Percentiles rank a stretch among this genome's conserved stretches.
Conservation (phyloP, 2,329 filamentous ascomycete genomes). For the Sarocladium kiliense region DNA sequence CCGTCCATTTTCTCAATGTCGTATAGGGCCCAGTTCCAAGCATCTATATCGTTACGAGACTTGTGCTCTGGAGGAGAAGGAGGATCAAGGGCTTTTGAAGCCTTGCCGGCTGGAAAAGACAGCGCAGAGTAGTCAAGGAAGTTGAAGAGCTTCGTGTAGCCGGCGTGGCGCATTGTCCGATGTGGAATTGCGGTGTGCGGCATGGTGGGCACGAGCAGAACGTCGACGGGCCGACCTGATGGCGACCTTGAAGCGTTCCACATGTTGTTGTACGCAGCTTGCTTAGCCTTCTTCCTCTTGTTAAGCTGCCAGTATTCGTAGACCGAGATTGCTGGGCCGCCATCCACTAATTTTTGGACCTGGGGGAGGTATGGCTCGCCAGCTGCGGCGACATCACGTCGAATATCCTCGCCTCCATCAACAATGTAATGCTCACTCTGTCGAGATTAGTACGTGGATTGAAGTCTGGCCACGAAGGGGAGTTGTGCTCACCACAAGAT, state of each 20-base stretch:
- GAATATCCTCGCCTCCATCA: conserved; percentile 60
- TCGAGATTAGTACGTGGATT: not conserved
- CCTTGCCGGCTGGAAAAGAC: not conserved
- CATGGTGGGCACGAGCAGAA: conserved; percentile 29
- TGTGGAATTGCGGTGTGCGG: not conserved
- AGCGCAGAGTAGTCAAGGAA: not conserved
- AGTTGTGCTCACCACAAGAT: not conserved
- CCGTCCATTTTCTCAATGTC: not conserved
- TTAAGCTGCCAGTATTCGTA: conserved; percentile 66
- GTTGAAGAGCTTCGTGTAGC: not conserved
- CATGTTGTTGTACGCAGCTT: conserved; percentile 46
- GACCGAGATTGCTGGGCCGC: conserved; percentile 49
- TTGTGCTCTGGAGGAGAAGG: not conserved
- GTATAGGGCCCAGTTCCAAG: not conserved
- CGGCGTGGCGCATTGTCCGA: not conserved
- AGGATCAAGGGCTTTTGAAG: not conserved
- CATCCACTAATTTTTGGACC: conserved; percentile 51
- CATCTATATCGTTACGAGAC: not conserved
- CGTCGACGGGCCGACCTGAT: conserved; percentile 45
- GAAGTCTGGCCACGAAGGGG: no score
- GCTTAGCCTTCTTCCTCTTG: conserved; percentile 41
- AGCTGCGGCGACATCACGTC: conserved; percentile 43
- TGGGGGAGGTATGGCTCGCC: conserved; percentile 57
- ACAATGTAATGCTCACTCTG: conserved; percentile 57
- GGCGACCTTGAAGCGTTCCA: conserved; percentile 46